phyloP scores from a whole-genome alignment of 2,329 filamentous ascomycete genomes.

The Neonectria hederae region DNA sequence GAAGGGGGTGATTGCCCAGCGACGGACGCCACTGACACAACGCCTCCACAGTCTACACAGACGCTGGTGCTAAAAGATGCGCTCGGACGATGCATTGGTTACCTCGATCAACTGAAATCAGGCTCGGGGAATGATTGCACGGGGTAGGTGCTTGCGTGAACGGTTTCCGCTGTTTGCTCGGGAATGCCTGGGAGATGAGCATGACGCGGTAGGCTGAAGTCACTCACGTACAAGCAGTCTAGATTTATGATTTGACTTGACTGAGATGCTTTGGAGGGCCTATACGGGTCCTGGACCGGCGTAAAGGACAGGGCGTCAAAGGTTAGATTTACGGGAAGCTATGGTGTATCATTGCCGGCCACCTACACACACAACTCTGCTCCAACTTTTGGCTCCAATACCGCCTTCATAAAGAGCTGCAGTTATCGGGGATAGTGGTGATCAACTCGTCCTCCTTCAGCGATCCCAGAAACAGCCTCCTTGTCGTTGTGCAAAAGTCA shows the following conservation, averaged over 20 bases:
- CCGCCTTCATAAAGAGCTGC: neutral
- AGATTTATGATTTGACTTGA: slow-evolving; percentile 1
- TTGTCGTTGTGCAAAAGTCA: too few relatives aligned
- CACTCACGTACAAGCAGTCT: neutral
- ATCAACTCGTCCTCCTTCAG: neutral
- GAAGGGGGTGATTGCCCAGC: slow-evolving; percentile 5
- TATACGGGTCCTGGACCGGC: neutral
- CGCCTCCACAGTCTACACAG: neutral
- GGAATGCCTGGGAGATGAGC: neutral
- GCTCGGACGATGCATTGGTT: neutral
- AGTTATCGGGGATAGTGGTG: neutral
- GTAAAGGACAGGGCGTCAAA: neutral
- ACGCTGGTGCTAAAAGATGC: neutral
- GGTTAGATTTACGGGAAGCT: neutral
- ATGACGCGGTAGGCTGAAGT: neutral
- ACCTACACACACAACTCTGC: neutral
- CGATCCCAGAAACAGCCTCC: neutral
- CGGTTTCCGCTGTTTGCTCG: neutral
- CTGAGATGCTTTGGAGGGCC: neutral
- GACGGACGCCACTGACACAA: neutral
- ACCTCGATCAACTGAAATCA: neutral
- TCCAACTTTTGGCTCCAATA: neutral
- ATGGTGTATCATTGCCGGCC: neutral
- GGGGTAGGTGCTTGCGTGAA: neutral
- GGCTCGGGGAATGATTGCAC: slow-evolving; percentile 4